These are phyloP conservation scores for Penicillium italicum DNA, from an alignment of 2,329 filamentous ascomycete genomes.

Conservation along the genomic window DNA sequence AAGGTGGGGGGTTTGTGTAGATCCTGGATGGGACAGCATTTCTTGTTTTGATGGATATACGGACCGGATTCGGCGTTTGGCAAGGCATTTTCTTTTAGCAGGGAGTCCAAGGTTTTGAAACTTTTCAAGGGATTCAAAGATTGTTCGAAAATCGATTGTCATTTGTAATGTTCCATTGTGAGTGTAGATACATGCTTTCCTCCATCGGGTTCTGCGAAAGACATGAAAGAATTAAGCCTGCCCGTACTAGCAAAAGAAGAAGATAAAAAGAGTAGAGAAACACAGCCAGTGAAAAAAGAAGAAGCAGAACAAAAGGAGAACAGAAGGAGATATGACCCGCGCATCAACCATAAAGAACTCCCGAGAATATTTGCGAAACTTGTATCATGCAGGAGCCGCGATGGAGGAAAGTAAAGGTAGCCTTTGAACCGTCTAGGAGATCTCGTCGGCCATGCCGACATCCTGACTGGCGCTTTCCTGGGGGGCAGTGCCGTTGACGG, in stretches of 20 bases:
- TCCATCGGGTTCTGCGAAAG: conserved; percentile 8
- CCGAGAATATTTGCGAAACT: conserved; percentile 1
- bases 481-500: conserved; percentile 47
- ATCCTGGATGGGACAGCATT: not conserved
- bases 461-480: conserved; percentile 51
- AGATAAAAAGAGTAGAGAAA: conserved; percentile 12
- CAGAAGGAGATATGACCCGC: conserved; percentile 25
- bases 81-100: not conserved
- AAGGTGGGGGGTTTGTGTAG: conserved; percentile 23
- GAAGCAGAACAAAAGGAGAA: conserved; percentile 8
- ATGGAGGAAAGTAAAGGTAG: conserved; percentile 2
- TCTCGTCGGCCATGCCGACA: conserved; percentile 54
- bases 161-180: conserved; percentile 11
- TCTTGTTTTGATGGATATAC: conserved; percentile 7
- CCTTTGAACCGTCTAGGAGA: conserved; percentile 42
- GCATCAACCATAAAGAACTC: conserved; percentile 24
- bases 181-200: conserved; percentile 23
- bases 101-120: not conserved
- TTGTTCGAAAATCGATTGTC: not conserved
- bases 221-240: conserved; percentile 6
- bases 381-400: conserved; percentile 3
- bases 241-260: conserved; percentile 8
- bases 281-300: conserved; percentile 10
- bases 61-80: not conserved
- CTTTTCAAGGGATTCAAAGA: not conserved